These are phyloP conservation scores for Hypoxylon fuscum DNA, from an alignment of 495 filamentous ascomycete genomes.

Conservation along the genomic window DNA sequence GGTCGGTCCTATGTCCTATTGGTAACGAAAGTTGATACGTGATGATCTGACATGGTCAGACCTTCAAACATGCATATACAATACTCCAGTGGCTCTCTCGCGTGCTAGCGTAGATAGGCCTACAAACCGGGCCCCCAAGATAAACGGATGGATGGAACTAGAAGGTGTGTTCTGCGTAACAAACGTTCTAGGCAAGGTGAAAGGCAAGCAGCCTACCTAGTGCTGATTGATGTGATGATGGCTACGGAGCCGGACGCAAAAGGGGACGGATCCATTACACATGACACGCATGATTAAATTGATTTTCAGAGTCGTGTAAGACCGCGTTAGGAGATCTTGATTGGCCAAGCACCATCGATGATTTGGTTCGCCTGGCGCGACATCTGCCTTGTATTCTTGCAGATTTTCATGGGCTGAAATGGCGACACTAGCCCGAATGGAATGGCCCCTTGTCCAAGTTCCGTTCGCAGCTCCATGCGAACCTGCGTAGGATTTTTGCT, in stretches of 20 bases:
- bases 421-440: constrained; percentile 37
- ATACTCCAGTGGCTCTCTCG: constrained; percentile 16
- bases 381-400: constrained; percentile 44
- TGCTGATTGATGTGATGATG: constrained; percentile 33
- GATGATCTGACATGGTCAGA: constrained; percentile 35
- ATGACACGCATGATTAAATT: constrained; percentile 49
- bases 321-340: constrained; percentile 46
- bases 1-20: constrained; percentile 26
- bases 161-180: constrained; percentile 42
- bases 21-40: constrained; percentile 11
- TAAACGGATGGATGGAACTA: constrained; percentile 37
- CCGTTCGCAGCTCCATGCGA: constrained; percentile 35
- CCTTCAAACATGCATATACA: constrained; percentile 29
- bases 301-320: constrained; percentile 47
- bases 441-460: constrained; percentile 31
- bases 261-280: constrained; percentile 43
- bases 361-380: constrained; percentile 40
- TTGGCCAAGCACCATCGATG: constrained; percentile 38
- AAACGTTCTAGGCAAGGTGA: constrained; percentile 32
- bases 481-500: constrained; percentile 31
- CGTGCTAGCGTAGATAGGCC: constrained; percentile 23
- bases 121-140: constrained; percentile 17
- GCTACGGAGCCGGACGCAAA: constrained; percentile 29
- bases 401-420: constrained; percentile 43
- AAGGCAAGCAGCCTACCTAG: constrained; percentile 18